A percentile compares a stretch with the other conserved stretches of the same genome.
Conservation (phyloP, 345 rosid genomes). For the Eutrema japonicum region DNA sequence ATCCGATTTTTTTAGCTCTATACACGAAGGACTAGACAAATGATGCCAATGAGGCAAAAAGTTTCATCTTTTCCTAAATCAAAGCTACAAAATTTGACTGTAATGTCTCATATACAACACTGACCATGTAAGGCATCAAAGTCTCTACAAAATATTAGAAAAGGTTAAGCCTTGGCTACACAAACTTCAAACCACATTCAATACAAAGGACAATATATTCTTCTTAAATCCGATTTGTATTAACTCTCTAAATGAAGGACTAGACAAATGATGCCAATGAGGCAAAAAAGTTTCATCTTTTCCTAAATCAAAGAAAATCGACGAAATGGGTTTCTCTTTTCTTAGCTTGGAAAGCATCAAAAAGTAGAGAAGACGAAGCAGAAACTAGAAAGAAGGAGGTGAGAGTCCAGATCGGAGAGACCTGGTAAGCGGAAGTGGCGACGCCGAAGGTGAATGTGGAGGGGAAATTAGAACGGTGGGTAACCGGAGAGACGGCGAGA, state of each 20-base stretch:
- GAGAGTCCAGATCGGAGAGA: conserved; percentile 23
- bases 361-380: not conserved
- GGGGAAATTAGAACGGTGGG: conserved; percentile 51
- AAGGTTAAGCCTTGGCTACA: not conserved
- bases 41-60: conserved; percentile 1
- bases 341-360: not conserved
- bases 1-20: not conserved
- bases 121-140: not conserved
- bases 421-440: conserved; percentile 69
- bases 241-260: not conserved
- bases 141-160: not conserved
- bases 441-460: conserved; percentile 61
- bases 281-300: not conserved
- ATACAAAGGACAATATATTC: not conserved
- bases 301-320: not conserved
- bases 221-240: not conserved
- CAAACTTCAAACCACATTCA: conserved; percentile 22
- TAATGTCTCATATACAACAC: not conserved
- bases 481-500: conserved; percentile 34
- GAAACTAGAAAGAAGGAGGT: not conserved
- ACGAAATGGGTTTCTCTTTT: too few relatives aligned
- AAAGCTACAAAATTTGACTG: not conserved
- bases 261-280: conserved; percentile 3
- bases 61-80: not conserved
- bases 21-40: not conserved